Evolutionary conservation across 345 rosid species (phyloP).

Genomic region (Arabidopsis thaliana): TAIR10.1 NC_003070.9:6062501-6063000

Average conservation of each 20-base stretch:
- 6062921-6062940: conserved; percentile 66
- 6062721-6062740: conserved; percentile 48
- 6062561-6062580: conserved; percentile 81
- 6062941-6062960: conserved; percentile 71
- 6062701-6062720: conserved; percentile 58
- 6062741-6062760: conserved; percentile 45
- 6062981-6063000: conserved; percentile 69
- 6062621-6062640: conserved; percentile 61
- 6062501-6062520: conserved; percentile 53
- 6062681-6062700: conserved; percentile 83
- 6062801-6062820: conserved; percentile 71
- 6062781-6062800: conserved; percentile 63
- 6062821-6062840: conserved; percentile 56
- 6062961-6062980: conserved; percentile 63
- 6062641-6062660: conserved; percentile 59
- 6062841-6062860: conserved; percentile 52
- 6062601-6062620: conserved; percentile 62
- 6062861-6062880: conserved; percentile 50
- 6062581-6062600: conserved; percentile 69
- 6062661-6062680: conserved; percentile 64
- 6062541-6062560: conserved; percentile 58
- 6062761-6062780: conserved; percentile 61
- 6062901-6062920: conserved; percentile 61
- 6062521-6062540: conserved; percentile 59
- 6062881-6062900: conserved; percentile 61